phyloP scores from a whole-genome alignment of 331 rosid species.

The Phaseolus coccineus region DNA sequence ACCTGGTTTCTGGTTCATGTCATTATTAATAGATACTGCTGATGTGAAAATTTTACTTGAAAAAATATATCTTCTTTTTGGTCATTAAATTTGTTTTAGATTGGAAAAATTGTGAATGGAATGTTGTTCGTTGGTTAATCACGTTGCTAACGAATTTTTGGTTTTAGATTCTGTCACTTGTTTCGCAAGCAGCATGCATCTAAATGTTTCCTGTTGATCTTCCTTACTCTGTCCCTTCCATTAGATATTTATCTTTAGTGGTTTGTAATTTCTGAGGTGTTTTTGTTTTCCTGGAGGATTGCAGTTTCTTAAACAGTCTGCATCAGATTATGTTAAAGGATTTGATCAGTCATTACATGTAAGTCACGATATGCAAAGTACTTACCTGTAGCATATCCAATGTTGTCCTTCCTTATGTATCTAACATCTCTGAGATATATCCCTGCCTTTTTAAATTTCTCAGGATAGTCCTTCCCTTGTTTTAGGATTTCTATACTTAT shows the following conservation, averaged over 20 bases:
- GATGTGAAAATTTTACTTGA: neutral
- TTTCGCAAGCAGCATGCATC: constrained; percentile 36
- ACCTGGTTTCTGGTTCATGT: too few species aligned
- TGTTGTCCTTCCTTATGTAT: constrained; percentile 12
- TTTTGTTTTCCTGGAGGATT: constrained; percentile 45
- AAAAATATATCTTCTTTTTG: constrained; percentile 12
- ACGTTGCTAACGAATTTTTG: constrained; percentile 30
- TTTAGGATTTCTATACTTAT: constrained; percentile 25
- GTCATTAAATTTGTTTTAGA: constrained; percentile 15
- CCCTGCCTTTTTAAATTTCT: constrained; percentile 23
- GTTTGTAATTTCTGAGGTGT: constrained; percentile 49
- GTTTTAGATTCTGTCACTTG: constrained; percentile 19
- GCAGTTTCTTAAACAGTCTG: constrained; percentile 91
- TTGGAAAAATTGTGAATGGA: constrained; percentile 10
- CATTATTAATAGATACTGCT: neutral
- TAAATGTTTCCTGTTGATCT: constrained; percentile 38
- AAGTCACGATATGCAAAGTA: constrained; percentile 50
- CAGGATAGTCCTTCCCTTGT: constrained; percentile 12
- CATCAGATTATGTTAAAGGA: constrained; percentile 69
- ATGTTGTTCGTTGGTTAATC: constrained; percentile 14
- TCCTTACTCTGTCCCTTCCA: constrained; percentile 9
- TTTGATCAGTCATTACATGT: constrained; percentile 85
- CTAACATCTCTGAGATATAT: constrained; percentile 28
- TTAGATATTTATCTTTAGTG: constrained; percentile 36
- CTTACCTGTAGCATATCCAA: constrained; percentile 10